Conservation (phyloP, 176 grass and related monocot genomes). For the Puccinellia tenuiflora region DNA sequence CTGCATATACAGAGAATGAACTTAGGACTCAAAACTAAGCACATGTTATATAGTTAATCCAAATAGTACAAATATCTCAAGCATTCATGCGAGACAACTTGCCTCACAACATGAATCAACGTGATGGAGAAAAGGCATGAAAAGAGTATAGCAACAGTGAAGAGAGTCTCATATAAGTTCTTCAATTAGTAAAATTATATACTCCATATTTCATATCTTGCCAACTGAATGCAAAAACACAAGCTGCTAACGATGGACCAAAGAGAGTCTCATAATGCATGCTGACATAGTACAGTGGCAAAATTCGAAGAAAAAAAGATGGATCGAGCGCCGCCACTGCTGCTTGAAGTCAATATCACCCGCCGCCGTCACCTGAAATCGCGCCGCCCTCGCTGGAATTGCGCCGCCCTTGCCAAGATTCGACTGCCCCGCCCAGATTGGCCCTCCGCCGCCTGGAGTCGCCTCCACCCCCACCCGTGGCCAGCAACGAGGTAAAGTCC, state of each 20-base stretch:
- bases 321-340: no score
- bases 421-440: no score
- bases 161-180: background rate
- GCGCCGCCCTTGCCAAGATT: no score
- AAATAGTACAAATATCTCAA: constrained; percentile 1
- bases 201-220: background rate
- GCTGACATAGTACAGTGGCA: no score
- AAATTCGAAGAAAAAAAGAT: no score
- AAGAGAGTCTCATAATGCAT: no score
- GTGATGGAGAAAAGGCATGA: background rate
- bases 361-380: no score
- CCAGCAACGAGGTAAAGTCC: no score
- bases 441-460: no score
- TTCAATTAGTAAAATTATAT: background rate
- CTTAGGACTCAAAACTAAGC: background rate
- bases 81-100: background rate
- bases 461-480: no score
- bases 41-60: background rate
- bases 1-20: background rate
- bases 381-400: no score
- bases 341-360: no score
- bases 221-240: background rate
- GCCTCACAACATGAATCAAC: background rate
- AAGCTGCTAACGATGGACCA: background rate
- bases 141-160: constrained; percentile 2